A percentile compares a stretch with the other conserved stretches of the same genome.
Evolutionary conservation across 805 yeast species (phyloP).

Genomic region (Tetrapisispora fleetii): DNA sequence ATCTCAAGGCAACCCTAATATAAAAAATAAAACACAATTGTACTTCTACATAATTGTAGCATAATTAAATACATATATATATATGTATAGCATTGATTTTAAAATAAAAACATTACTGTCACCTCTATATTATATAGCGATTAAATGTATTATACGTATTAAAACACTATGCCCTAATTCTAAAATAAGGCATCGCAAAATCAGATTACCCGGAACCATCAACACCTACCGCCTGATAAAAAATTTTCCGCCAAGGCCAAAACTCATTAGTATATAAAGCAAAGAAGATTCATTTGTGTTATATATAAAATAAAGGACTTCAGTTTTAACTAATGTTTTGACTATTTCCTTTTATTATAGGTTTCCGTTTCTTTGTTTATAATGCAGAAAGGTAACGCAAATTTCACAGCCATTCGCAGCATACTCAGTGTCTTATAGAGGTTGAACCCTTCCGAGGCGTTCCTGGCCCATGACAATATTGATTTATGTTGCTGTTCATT

Average conservation of each 20-base stretch:
- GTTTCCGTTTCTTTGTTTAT: no score
- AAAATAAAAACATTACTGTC: neutral
- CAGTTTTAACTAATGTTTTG: no score
- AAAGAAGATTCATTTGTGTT: neutral
- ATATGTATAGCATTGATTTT: neutral
- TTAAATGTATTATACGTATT: no score
- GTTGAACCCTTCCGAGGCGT: constrained; percentile 55
- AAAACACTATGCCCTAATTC: neutral
- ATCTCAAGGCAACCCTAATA: constrained; percentile 22
- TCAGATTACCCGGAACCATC: no score
- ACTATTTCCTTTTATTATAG: no score
- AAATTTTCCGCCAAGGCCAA: neutral
- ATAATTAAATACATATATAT: neutral
- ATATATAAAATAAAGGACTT: no score
- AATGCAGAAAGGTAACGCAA: constrained; percentile 42
- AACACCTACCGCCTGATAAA: neutral
- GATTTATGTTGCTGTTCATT: constrained; percentile 36
- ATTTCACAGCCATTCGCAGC: constrained; percentile 54
- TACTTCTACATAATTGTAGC: neutral
- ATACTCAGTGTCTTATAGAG: constrained; percentile 56
- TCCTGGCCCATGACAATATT: constrained; percentile 61
- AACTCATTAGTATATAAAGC: neutral
- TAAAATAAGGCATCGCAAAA: neutral
- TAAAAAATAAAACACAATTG: neutral
- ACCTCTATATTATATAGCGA: no score